phyloP scores from a whole-genome alignment of 78 protist species.

The Dictyostelium firmibasis region DNA sequence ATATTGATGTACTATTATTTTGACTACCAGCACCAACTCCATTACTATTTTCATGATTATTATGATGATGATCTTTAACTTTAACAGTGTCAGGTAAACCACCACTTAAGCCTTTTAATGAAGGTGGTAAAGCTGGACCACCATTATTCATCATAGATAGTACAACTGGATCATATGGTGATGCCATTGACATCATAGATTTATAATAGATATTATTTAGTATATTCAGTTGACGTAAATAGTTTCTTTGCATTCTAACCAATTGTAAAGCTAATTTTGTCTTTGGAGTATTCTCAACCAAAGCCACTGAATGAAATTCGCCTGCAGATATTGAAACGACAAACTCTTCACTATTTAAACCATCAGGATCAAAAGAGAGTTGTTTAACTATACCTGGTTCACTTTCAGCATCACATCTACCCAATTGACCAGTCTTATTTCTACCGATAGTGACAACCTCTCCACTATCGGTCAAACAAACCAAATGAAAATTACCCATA shows the following conservation, averaged over 20 bases:
- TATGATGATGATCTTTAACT: background rate
- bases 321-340: conserved; percentile 43
- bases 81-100: background rate
- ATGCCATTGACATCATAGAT: conserved; percentile 27
- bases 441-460: conserved; percentile 54
- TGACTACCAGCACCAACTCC: background rate
- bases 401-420: background rate
- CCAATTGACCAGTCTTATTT: conserved; percentile 65
- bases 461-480: conserved; percentile 72
- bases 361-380: conserved; percentile 5
- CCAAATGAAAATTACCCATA: conserved; percentile 77
- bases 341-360: conserved; percentile 22
- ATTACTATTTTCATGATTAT: background rate
- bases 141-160: background rate
- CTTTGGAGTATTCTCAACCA: conserved; percentile 51
- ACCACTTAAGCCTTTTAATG: background rate
- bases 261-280: conserved; percentile 16
- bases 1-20: background rate
- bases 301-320: conserved; percentile 58
- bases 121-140: background rate
- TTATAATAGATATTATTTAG: conserved; percentile 35
- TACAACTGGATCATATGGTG: conserved; percentile 27
- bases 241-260: conserved; percentile 66
- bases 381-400: conserved; percentile 59
- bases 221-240: conserved; percentile 47